A percentile compares a stretch with the other conserved stretches of the same genome.
Evolutionary conservation across 1,139 yeast species (phyloP).

Genomic region (Nematodospora anomalae): DNA sequence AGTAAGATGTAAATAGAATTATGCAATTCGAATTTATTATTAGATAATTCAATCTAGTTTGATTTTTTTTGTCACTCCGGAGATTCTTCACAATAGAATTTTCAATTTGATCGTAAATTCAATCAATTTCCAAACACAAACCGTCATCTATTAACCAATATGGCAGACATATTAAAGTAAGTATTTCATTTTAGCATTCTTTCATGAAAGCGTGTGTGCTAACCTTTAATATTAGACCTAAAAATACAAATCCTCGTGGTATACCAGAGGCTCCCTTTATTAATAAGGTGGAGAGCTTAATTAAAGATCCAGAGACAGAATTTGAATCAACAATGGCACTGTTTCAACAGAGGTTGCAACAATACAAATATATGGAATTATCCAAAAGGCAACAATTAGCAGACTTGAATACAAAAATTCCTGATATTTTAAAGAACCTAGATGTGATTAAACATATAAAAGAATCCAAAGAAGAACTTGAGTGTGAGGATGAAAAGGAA

Average conservation of each 20-base stretch:
- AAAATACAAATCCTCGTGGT: conserved; percentile 78
- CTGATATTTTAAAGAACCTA: conserved; percentile 84
- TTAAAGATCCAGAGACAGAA: conserved; percentile 64
- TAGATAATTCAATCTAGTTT: no score
- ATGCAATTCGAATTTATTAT: no score
- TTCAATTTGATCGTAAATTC: no score
- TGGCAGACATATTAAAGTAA: conserved; percentile 25
- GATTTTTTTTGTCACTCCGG: no score
- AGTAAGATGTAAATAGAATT: no score
- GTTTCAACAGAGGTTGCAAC: conserved; percentile 78
- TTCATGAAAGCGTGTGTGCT: neutral
- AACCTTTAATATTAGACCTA: no score
- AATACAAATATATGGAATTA: conserved; percentile 85
- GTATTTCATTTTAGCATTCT: conserved; percentile 11
- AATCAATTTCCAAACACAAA: no score
- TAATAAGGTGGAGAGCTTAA: conserved; percentile 74
- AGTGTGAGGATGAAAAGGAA: conserved; percentile 34
- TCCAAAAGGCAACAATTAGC: conserved; percentile 70
- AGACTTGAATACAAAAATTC: conserved; percentile 73
- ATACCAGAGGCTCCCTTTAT: conserved; percentile 97
- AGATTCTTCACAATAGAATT: no score
- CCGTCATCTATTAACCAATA: no score
- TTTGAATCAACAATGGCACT: conserved; percentile 66
- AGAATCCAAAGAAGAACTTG: conserved; percentile 32
- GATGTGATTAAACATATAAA: conserved; percentile 66